Conservation (phyloP, 2,329 filamentous ascomycete genomes). For the Aspergillus unguis region DNA sequence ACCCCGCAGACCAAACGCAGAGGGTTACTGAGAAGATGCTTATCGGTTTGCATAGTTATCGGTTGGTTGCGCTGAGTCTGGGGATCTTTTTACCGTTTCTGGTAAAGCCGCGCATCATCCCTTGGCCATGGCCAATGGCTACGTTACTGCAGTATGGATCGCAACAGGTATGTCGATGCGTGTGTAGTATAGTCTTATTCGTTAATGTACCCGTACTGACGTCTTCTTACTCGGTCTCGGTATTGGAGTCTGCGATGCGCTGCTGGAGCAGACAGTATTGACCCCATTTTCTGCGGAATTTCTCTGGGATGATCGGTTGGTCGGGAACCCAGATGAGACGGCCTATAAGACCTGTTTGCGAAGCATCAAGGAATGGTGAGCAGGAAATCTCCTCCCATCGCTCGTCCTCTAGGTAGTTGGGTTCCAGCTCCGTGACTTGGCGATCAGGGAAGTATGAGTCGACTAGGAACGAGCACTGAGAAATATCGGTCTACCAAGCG, state of each 20-base stretch:
- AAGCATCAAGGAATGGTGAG: slow-evolving; percentile 74
- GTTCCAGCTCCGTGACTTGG: slow-evolving; percentile 65
- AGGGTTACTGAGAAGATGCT: slow-evolving; percentile 3
- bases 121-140: background rate
- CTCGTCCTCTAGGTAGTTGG: slow-evolving; percentile 71
- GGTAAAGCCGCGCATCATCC: slow-evolving; percentile 27
- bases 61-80: background rate
- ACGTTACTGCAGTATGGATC: background rate
- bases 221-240: background rate
- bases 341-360: slow-evolving; percentile 67
- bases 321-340: slow-evolving; percentile 81
- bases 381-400: slow-evolving; percentile 78
- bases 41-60: slow-evolving; percentile 7
- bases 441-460: slow-evolving; percentile 74
- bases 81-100: slow-evolving; percentile 38
- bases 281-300: slow-evolving; percentile 75
- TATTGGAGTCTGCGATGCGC: slow-evolving; percentile 28
- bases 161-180: slow-evolving; percentile 19
- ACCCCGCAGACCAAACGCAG: slow-evolving; percentile 10
- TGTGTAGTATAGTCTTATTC: background rate
- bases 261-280: slow-evolving; percentile 77
- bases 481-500: slow-evolving; percentile 57
- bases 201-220: too few species aligned
- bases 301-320: slow-evolving; percentile 63
- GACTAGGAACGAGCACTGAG: slow-evolving; percentile 76